These are phyloP conservation scores for Microstegium vimineum DNA, from an alignment of 176 grass and related monocot species.

Conservation along the genomic window DNA sequence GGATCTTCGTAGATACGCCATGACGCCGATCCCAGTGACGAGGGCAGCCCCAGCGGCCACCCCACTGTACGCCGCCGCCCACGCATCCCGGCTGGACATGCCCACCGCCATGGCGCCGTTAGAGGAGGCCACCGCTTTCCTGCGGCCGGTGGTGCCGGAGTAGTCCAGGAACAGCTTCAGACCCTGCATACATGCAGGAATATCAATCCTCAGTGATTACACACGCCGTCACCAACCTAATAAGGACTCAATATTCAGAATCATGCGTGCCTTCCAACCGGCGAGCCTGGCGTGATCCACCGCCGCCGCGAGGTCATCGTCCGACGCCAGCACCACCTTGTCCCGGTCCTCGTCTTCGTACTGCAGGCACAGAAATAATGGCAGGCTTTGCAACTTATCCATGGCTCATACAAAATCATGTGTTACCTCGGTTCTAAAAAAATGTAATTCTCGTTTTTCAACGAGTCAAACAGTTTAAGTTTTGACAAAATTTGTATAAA, in stretches of 20 bases:
- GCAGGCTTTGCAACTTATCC: background rate
- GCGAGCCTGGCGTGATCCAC: conserved; percentile 76
- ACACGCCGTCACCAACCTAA: background rate
- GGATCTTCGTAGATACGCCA: conserved; percentile 57
- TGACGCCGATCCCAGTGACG: conserved; percentile 50
- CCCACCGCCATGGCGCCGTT: conserved; percentile 3
- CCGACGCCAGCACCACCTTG: conserved; percentile 68
- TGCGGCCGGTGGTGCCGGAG: conserved; percentile 27
- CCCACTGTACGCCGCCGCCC: conserved; percentile 48
- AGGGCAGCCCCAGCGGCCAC: conserved; percentile 54
- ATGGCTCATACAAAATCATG: background rate
- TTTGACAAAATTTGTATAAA: too few species aligned
- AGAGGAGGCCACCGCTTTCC: conserved; percentile 3
- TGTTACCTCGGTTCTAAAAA: too few species aligned
- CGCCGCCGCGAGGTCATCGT: conserved; percentile 63
- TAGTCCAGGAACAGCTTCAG: conserved; percentile 69
- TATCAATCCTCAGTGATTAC: background rate
- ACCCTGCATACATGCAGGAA: conserved; percentile 20
- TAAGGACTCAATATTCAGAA: background rate
- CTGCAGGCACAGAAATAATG: conserved; percentile 1
- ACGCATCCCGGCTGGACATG: conserved; percentile 27
- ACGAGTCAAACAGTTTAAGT: too few species aligned
- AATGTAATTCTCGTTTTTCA: too few species aligned
- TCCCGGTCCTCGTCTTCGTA: conserved; percentile 87
- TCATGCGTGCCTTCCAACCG: conserved; percentile 63